Evolutionary conservation across 2,329 filamentous ascomycete species (phyloP), one percentile per base, ranked within the genome.

Genomic region (Xylariomycetidae sp.): DNA sequence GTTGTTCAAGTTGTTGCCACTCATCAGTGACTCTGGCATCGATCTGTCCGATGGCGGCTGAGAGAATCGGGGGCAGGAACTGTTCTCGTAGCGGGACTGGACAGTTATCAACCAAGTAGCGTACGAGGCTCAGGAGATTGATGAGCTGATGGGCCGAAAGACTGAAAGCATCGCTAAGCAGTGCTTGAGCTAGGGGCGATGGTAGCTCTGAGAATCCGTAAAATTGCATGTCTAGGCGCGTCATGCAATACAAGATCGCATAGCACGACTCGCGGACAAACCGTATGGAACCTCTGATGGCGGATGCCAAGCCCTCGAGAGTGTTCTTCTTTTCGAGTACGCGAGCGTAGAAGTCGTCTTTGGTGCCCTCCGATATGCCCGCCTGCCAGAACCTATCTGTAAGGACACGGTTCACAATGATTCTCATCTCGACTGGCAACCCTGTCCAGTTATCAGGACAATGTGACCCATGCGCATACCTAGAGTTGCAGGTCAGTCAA

Each of bases 371-470:
- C 0, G 92, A 97, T 31, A 98, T 98, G 8, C 92, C 92, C 6
- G 89, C 88, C 67, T 98, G 92, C 92, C 92, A 98, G 58, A 98
- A 98, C 16, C 92, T 77, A 60, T 98, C 92, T 11, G 88, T 94
- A 15, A 98, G 66, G 14, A 97, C 88, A 15, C 86, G 77, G 27
- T 80, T 76, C 25, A 97, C 85, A 33, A 94, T 78, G 5, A 73
- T 66, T 38, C 81, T 81, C 69, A 94, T 82, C 26, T 94, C 87
- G 9, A 68, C 58, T 2, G 88, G 82, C 12, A 95, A 64, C 19
- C 81, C 76, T 8, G 73, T 69, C 90, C 92, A 98, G 53, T 88
- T 94, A 14, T 76, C 69, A 2, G 86, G 77, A 49, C 95, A 89
- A 54, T 95, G 88, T 42, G 94, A 89, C 2, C 88, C 86, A 62